Evolutionary conservation across 1,284 basidiomycete species (phyloP).

Genomic region (Meripilus lineatus): DNA sequence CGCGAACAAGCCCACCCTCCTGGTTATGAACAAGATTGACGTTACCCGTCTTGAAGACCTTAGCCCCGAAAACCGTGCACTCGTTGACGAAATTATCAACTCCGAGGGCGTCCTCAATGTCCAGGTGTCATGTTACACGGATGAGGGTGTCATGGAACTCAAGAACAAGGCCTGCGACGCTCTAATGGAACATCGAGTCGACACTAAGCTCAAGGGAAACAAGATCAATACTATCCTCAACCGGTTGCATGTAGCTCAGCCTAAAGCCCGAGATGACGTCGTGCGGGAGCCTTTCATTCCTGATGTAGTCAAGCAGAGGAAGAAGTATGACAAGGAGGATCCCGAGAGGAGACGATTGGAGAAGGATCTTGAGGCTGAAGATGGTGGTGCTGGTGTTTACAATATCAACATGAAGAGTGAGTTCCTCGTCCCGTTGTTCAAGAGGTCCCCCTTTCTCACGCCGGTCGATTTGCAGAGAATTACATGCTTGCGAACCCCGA

Average conservation of each 20-base stretch:
- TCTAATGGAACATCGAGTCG: conserved; percentile 88
- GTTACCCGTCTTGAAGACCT: conserved; percentile 84
- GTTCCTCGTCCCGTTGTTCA: conserved; percentile 27
- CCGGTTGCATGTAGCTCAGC: conserved; percentile 90
- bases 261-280: conserved; percentile 82
- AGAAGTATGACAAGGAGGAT: conserved; percentile 86
- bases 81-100: conserved; percentile 84
- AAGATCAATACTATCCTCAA: conserved; percentile 90
- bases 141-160: conserved; percentile 94
- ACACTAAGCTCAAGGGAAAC: conserved; percentile 88
- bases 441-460: too few species aligned
- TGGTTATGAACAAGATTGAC: conserved; percentile 97
- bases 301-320: conserved; percentile 67
- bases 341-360: conserved; percentile 68
- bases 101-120: conserved; percentile 68
- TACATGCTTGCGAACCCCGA: conserved; percentile 88
- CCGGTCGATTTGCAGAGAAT: conserved; percentile 53
- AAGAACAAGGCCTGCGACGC: conserved; percentile 92
- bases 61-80: conserved; percentile 62
- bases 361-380: conserved; percentile 77
- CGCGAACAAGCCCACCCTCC: conserved; percentile 83
- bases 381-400: conserved; percentile 87
- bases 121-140: conserved; percentile 88
- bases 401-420: conserved; percentile 85
- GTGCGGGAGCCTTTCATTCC: conserved; percentile 85